Conservation (phyloP, 345 rosid genomes). For the Euphorbia peplus region DNA sequence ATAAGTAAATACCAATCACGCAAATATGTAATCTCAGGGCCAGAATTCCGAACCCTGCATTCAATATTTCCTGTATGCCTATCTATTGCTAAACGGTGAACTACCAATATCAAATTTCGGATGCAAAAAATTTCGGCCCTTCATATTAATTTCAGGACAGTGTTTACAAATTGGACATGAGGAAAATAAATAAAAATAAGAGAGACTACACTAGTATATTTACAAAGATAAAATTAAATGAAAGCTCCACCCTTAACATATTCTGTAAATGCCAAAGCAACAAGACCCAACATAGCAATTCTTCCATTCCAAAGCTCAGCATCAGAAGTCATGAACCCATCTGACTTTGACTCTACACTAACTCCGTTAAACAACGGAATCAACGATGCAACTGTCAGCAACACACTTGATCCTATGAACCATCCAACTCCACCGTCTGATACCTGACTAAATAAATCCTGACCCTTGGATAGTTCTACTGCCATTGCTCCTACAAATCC, state of each 20-base stretch:
- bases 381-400: constrained; percentile 63
- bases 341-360: constrained; percentile 46
- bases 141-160: no score
- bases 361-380: constrained; percentile 61
- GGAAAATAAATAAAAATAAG: no score
- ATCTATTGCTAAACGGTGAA: no score
- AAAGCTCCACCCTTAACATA: constrained; percentile 62
- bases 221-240: constrained; percentile 16
- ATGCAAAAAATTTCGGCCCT: no score
- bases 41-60: no score
- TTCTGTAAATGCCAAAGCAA: constrained; percentile 76
- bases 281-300: constrained; percentile 74
- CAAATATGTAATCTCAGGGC: no score
- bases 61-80: no score
- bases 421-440: constrained; percentile 56
- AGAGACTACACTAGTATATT: no score
- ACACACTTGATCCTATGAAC: constrained; percentile 53
- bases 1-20: no score
- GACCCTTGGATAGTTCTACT: constrained; percentile 60
- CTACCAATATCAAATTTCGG: no score
- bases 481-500: constrained; percentile 74
- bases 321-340: constrained; percentile 66
- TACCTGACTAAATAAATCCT: constrained; percentile 58
- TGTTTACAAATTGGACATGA: no score
- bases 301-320: constrained; percentile 88